These are phyloP conservation scores for Fusarium pininemorale DNA, from an alignment of 2,329 filamentous ascomycete species.

Conservation along the genomic window DNA sequence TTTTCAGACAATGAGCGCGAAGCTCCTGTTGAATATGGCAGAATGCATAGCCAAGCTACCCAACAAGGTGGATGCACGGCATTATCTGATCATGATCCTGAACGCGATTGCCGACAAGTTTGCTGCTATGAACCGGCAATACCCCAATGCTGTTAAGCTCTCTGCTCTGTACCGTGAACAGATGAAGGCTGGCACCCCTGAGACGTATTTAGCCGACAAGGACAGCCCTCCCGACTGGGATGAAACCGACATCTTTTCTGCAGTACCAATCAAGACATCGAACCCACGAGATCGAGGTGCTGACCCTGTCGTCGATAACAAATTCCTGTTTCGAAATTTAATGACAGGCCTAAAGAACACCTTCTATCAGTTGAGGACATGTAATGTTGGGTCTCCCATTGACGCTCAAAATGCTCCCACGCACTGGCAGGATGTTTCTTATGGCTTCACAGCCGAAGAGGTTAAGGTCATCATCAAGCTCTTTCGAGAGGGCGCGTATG, in stretches of 20 bases:
- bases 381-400: slow-evolving; percentile 78
- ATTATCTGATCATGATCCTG: slow-evolving; percentile 96
- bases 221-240: slow-evolving; percentile 91
- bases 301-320: slow-evolving; percentile 95
- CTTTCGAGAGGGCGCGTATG: slow-evolving; percentile 94
- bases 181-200: slow-evolving; percentile 67
- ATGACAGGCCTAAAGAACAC: slow-evolving; percentile 96
- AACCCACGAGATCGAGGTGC: slow-evolving; percentile 88
- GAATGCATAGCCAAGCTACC: slow-evolving; percentile 95
- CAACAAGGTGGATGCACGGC: slow-evolving; percentile 92
- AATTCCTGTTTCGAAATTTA: slow-evolving; percentile 96
- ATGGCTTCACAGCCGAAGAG: slow-evolving; percentile 96
- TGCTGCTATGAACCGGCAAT: slow-evolving; percentile 96
- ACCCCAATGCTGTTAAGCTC: slow-evolving; percentile 92
- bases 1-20: slow-evolving; percentile 99
- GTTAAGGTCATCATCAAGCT: slow-evolving; percentile 96
- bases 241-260: slow-evolving; percentile 96
- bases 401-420: slow-evolving; percentile 81
- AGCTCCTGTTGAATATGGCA: slow-evolving; percentile 95
- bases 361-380: slow-evolving; percentile 92
- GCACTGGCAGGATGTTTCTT: slow-evolving; percentile 96
- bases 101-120: slow-evolving; percentile 99
- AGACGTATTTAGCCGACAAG: slow-evolving; percentile 86
- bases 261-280: slow-evolving; percentile 94
- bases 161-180: slow-evolving; percentile 80